phyloP scores from a whole-genome alignment of 129 eudicot species.

The Centaurea solstitialis region DNA sequence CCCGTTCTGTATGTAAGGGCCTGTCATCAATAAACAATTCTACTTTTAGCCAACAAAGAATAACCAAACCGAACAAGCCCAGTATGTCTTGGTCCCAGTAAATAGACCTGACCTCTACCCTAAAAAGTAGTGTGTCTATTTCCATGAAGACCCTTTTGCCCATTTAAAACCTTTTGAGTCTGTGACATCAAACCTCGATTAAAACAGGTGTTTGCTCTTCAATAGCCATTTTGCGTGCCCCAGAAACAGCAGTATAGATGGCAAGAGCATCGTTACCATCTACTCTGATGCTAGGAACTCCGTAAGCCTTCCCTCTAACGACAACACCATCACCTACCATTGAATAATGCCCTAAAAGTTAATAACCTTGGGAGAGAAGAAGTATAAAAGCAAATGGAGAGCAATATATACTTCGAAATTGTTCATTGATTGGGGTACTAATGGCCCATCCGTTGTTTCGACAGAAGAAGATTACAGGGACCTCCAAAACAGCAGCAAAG shows the following conservation, averaged over 20 bases:
- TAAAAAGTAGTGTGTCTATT: not conserved
- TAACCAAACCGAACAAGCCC: not conserved
- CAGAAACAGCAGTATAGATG: constrained; percentile 54
- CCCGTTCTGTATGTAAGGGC: constrained; percentile 91
- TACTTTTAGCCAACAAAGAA: not conserved
- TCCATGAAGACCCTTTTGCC: not conserved
- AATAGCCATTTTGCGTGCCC: constrained; percentile 73
- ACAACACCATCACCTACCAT: constrained; percentile 80
- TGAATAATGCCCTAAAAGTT: constrained; percentile 6
- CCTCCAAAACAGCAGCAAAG: constrained; percentile 89
- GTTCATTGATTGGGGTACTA: constrained; percentile 75
- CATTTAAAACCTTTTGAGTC: not conserved
- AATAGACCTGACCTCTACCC: too few relatives aligned
- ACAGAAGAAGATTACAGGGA: constrained; percentile 74
- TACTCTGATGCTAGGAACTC: constrained; percentile 73
- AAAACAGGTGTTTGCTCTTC: constrained; percentile 59
- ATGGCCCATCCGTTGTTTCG: constrained; percentile 95
- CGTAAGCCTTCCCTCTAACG: constrained; percentile 73
- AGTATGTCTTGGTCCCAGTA: not conserved
- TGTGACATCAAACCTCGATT: constrained; percentile 59
- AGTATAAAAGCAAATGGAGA: not conserved
- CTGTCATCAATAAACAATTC: constrained; percentile 31
- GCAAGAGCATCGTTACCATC: constrained; percentile 93
- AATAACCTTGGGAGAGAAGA: not conserved
- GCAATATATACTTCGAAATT: constrained; percentile 59